phyloP scores from a whole-genome alignment of 805 yeast genomes.

The Metschnikowia picachoensis region DNA sequence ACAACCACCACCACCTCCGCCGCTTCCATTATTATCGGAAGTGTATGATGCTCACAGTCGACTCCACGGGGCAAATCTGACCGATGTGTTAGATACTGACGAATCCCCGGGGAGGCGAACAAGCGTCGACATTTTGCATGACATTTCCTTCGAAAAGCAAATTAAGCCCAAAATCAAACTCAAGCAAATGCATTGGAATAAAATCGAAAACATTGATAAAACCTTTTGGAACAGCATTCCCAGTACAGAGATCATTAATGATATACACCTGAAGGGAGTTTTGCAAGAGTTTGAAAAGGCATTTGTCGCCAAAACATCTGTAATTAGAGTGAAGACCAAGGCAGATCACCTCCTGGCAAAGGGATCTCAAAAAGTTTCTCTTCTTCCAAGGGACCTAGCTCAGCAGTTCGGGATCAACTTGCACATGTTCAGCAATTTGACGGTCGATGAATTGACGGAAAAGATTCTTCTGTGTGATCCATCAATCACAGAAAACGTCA shows the following conservation, averaged over 20 bases:
- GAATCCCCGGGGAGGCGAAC: neutral
- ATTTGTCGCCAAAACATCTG: conserved; percentile 75
- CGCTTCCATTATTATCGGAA: conserved; percentile 3
- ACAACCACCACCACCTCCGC: conserved; percentile 22
- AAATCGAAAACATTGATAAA: conserved; percentile 73
- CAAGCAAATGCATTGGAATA: conserved; percentile 97
- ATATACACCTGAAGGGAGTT: conserved; percentile 71
- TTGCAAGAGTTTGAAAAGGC: conserved; percentile 79
- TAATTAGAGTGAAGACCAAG: conserved; percentile 34
- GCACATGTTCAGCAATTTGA: conserved; percentile 52
- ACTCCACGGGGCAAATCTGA: too few relatives aligned
- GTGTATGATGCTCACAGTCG: neutral
- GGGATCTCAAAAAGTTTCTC: conserved; percentile 50
- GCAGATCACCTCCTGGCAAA: neutral
- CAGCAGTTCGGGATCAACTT: conserved; percentile 80
- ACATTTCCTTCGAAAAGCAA: neutral
- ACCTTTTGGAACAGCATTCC: conserved; percentile 82
- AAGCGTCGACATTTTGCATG: neutral
- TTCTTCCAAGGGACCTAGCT: conserved; percentile 72
- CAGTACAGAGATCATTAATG: conserved; percentile 55
- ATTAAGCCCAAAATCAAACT: conserved; percentile 66
- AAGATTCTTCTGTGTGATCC: conserved; percentile 60
- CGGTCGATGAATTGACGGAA: conserved; percentile 51
- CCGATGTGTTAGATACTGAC: too few relatives aligned
- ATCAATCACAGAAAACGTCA: conserved; percentile 47